Evolutionary conservation across 768 basidiomycete genomes (phyloP).

Genomic region (Tylopilus sp.): DNA sequence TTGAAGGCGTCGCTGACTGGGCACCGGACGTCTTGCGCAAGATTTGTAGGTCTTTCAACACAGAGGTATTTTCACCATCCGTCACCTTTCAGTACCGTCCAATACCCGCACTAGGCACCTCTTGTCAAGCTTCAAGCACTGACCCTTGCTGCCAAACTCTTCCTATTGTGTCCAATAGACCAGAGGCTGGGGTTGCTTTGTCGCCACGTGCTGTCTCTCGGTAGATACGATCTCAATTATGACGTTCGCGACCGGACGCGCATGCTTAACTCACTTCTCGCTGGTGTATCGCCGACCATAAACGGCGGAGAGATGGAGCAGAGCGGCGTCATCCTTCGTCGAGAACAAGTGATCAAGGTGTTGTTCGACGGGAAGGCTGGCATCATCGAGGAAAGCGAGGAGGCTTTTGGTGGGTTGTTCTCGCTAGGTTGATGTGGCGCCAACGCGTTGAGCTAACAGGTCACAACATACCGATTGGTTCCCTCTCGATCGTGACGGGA

Average conservation of each 20-base stretch:
- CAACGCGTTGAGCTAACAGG: slow-evolving; percentile 24
- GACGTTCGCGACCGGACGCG: slow-evolving; percentile 90
- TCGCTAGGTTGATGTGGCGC: background rate
- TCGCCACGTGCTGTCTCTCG: slow-evolving; percentile 76
- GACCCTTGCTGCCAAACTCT: slow-evolving; percentile 82
- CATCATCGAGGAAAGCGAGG: slow-evolving; percentile 38
- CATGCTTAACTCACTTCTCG: slow-evolving; percentile 69
- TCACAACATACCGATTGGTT: slow-evolving; percentile 53
- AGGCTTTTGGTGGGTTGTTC: slow-evolving; percentile 30
- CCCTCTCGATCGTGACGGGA: slow-evolving; percentile 59
- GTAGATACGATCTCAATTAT: slow-evolving; percentile 84
- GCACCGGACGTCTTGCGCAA: slow-evolving; percentile 89
- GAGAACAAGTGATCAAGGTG: slow-evolving; percentile 78
- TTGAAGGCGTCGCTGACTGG: slow-evolving; percentile 69
- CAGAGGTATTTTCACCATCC: slow-evolving; percentile 51
- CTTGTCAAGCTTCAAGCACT: slow-evolving; percentile 80
- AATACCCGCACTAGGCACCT: slow-evolving; percentile 39
- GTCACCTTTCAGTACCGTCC: background rate
- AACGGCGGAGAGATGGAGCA: slow-evolving; percentile 38
- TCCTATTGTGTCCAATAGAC: slow-evolving; percentile 62
- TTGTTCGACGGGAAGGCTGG: slow-evolving; percentile 73
- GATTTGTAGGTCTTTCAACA: slow-evolving; percentile 63
- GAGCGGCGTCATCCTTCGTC: slow-evolving; percentile 72
- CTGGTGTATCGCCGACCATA: slow-evolving; percentile 45
- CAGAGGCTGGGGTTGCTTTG: slow-evolving; percentile 50